Conservation (phyloP, 169 alveolate genomes). For the Besnoitia besnoiti region DNA sequence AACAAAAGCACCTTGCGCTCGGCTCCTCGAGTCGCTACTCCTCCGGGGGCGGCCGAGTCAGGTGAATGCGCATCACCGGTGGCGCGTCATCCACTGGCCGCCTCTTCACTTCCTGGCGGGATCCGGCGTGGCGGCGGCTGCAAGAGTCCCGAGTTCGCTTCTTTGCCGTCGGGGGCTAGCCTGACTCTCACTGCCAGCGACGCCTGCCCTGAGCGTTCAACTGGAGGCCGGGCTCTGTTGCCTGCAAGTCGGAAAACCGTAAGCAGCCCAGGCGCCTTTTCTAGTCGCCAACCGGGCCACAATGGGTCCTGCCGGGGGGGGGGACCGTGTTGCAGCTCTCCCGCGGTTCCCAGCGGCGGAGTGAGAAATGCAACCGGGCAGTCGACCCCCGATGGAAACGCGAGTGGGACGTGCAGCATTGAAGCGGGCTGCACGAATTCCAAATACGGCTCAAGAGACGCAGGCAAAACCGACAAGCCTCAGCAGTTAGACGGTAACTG, state of each 20-base stretch:
- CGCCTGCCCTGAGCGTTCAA: neutral
- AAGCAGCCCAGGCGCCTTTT: neutral
- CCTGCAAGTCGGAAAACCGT: neutral
- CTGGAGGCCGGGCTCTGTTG: neutral
- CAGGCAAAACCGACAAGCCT: neutral
- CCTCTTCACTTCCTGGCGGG: neutral
- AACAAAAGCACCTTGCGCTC: neutral
- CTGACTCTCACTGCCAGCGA: neutral
- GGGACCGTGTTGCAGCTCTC: neutral
- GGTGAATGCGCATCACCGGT: neutral
- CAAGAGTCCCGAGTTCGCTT: neutral
- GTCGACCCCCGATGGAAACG: neutral
- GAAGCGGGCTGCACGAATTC: neutral
- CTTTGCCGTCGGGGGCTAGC: neutral
- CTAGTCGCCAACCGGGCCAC: neutral
- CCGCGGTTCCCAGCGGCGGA: neutral
- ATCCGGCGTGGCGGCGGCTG: neutral
- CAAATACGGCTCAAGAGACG: neutral
- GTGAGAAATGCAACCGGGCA: neutral
- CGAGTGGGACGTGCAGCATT: neutral
- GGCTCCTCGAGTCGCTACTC: neutral
- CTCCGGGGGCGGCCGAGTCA: neutral
- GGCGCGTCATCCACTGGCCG: neutral
- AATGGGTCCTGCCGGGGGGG: neutral
- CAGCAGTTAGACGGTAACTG: neutral